A percentile compares a stretch with the other conserved stretches of the same genome.
Evolutionary conservation across 371 early-diverging fungal genomes (phyloP).

Genomic region (Rhizopus delemar): DNA sequence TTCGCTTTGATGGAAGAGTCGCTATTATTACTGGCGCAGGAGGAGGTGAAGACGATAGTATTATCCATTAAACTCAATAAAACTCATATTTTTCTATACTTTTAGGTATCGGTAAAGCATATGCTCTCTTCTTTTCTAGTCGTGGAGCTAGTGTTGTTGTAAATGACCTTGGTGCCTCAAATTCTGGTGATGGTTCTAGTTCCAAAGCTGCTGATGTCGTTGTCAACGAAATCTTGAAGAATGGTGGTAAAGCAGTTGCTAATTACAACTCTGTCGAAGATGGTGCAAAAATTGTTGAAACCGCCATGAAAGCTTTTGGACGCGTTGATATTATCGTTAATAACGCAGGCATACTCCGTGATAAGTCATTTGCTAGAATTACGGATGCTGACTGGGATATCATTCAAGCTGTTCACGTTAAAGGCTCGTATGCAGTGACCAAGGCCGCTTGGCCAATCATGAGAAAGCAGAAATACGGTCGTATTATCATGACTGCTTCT

Average conservation of each 20-base stretch:
- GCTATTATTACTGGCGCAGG: constrained; percentile 98
- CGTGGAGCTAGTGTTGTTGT: constrained; percentile 90
- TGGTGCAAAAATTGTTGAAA: constrained; percentile 95
- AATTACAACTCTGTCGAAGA: constrained; percentile 97
- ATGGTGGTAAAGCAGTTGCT: constrained; percentile 95
- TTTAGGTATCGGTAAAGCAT: constrained; percentile 83
- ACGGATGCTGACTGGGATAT: constrained; percentile 96
- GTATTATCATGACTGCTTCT: constrained; percentile 81
- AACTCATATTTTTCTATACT: neutral
- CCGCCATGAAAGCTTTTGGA: constrained; percentile 94
- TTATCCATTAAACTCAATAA: neutral
- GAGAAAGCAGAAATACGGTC: constrained; percentile 93
- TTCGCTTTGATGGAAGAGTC: constrained; percentile 88
- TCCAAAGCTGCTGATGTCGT: constrained; percentile 91
- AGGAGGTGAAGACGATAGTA: constrained; percentile 64
- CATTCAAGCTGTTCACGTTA: constrained; percentile 89
- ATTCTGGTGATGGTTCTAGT: constrained; percentile 77
- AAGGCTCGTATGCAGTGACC: constrained; percentile 92
- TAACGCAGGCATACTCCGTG: constrained; percentile 97
- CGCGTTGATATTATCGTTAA: constrained; percentile 94
- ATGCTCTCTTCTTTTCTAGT: constrained; percentile 88
- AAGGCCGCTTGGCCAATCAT: constrained; percentile 97
- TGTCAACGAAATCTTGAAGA: constrained; percentile 88
- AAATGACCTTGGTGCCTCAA: constrained; percentile 89
- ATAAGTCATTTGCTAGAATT: constrained; percentile 94